These are phyloP conservation scores for Cercospora berteroae DNA, from an alignment of 2,329 filamentous ascomycete genomes.

Conservation along the genomic window DNA sequence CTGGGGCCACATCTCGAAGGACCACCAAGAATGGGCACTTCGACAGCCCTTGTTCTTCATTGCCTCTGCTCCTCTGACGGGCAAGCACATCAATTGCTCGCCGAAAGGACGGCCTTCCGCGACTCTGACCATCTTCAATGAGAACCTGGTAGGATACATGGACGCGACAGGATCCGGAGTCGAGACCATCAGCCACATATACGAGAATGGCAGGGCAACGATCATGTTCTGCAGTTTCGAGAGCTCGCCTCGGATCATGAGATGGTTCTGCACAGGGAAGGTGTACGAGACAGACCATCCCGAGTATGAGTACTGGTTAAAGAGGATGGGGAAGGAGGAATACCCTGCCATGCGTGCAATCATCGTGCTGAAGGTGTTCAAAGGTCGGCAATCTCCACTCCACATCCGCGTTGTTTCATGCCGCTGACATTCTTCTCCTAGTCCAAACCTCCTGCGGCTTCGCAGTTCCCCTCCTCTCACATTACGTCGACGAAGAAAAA, in stretches of 20 bases:
- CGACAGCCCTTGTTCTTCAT: constrained; percentile 73
- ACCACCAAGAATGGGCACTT: constrained; percentile 63
- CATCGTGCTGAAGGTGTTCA: constrained; percentile 60
- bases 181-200: constrained; percentile 72
- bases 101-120: constrained; percentile 66
- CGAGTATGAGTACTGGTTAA: constrained; percentile 48
- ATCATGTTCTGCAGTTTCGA: constrained; percentile 72
- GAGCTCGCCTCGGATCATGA: constrained; percentile 58
- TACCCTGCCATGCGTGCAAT: constrained; percentile 58
- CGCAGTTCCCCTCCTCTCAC: constrained; percentile 57
- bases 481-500: constrained; percentile 33
- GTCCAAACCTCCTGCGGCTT: constrained; percentile 67
- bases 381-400: constrained; percentile 42
- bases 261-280: constrained; percentile 60
- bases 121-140: constrained; percentile 61
- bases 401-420: too few species aligned
- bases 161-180: constrained; percentile 72
- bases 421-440: constrained; percentile 22
- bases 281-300: constrained; percentile 61
- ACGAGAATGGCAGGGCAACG: constrained; percentile 73
- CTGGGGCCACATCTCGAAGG: constrained; percentile 54
- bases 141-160: constrained; percentile 65
- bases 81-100: constrained; percentile 70
- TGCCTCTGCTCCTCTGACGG: constrained; percentile 66
- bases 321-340: constrained; percentile 36